Evolutionary conservation across 306 rosid genomes (phyloP).

Genomic region (Vigna unguiculata): DNA sequence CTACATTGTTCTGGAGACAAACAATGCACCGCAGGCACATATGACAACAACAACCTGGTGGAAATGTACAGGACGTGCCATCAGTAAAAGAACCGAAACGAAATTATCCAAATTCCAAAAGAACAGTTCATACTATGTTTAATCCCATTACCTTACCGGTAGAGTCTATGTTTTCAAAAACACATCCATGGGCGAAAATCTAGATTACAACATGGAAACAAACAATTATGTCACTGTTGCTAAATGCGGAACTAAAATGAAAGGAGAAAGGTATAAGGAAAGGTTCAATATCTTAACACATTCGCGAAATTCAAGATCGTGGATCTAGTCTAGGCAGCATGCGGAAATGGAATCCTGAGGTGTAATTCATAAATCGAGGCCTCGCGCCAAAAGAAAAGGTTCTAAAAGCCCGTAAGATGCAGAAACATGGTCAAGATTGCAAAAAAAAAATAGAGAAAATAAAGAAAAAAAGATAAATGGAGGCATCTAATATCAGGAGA

Average conservation of each 20-base stretch:
- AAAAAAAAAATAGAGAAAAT: no score
- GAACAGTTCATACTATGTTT: not conserved
- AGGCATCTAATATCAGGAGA: constrained; percentile 11
- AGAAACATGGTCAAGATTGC: constrained; percentile 3
- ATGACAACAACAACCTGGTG: not conserved
- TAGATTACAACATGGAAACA: not conserved
- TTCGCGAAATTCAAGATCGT: not conserved
- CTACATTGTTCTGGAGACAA: not conserved
- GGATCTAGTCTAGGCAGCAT: not conserved
- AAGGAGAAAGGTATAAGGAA: not conserved
- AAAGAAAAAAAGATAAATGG: not conserved
- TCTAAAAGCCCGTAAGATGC: not conserved
- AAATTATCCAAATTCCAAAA: not conserved
- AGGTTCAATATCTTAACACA: not conserved
- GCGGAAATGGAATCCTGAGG: constrained; percentile 15
- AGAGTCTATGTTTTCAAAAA: not conserved
- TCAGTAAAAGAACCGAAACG: not conserved
- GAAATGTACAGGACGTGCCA: not conserved
- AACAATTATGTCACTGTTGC: not conserved
- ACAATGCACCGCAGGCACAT: not conserved
- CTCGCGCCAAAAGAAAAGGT: not conserved
- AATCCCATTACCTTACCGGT: not conserved
- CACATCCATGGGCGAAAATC: not conserved
- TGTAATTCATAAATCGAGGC: constrained; percentile 33
- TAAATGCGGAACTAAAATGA: not conserved